Evolutionary conservation across 352 stramenopile species (phyloP), one percentile per base, ranked within the genome.

Genomic region (Globisporangium nunn): DNA sequence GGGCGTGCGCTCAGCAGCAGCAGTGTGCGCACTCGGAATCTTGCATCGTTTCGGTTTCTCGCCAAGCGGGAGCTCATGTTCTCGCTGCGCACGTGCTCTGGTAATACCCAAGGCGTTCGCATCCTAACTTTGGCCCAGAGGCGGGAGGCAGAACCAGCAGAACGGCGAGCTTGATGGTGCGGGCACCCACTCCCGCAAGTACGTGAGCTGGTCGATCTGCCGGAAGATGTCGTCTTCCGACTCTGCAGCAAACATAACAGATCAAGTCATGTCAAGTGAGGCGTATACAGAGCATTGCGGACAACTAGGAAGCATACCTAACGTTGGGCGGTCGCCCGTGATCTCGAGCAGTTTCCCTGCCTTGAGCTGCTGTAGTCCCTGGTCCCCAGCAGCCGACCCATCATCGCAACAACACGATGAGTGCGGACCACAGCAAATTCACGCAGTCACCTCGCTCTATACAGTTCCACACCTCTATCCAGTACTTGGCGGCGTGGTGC

Each of bases 171-270:
- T 56, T 15, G 72, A 59, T 46, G 76, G 70, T 23, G 70, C 67
- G 0, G 68, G 71, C 30, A 59, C 50, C 71, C 71, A 86, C 45
- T 89, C 75, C n/a, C 79, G 76, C 43, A 76, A 28, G 18, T 68
- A 67, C 35, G 78, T 64, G 23, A 91, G 58, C 29, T 81, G 70
- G 58, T 91, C 80, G 23, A 91, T 91, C 57, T 88, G 75, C 23
- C 69, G 62, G 31, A 88, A 91, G 12, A 91, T 82, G 28, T 87
- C 76, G 10, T 91, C 80, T 59, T 91, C 75, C 8, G 76, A 81
- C 61, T 91, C 80, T 90, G n/a, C 35, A 6, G 10, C 14, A n/a
- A 17, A 14, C 53, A 29, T 49, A 30, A 6, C 23, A 7, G 58
- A 41, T 52, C 15, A 14, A 8, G 4, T 8, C 10, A 28, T 4